A percentile compares a stretch with the other conserved stretches of the same genome.
These are phyloP conservation scores for Nyctanthes arbortristis DNA, from an alignment of 257 asterid genomes.

Conservation along the genomic window DNA sequence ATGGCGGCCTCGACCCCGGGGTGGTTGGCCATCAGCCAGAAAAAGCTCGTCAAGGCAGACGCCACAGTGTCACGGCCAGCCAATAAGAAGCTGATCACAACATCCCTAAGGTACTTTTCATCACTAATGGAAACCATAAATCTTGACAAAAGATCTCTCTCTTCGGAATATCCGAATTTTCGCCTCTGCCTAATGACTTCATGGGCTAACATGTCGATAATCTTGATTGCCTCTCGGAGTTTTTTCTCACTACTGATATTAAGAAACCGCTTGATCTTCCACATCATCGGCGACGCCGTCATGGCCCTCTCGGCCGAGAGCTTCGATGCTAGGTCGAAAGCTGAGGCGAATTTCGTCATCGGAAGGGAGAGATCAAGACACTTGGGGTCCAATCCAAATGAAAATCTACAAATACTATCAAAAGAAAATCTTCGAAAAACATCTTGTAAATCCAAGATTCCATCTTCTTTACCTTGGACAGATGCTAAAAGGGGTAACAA, in stretches of 20 bases:
- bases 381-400: conserved; percentile 47
- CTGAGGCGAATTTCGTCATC: conserved; percentile 32
- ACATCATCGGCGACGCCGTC: conserved; percentile 27
- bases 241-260: conserved; percentile 42
- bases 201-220: conserved; percentile 29
- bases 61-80: conserved; percentile 67
- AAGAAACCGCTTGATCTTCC: conserved; percentile 40
- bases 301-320: conserved; percentile 50
- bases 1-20: conserved; percentile 39
- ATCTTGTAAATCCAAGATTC: conserved; percentile 37
- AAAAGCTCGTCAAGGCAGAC: conserved; percentile 47
- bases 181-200: conserved; percentile 40
- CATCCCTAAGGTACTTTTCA: conserved; percentile 40
- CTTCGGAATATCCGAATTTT: conserved; percentile 26
- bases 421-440: conserved; percentile 45
- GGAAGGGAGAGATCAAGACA: conserved; percentile 32
- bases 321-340: conserved; percentile 48
- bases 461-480: neutral
- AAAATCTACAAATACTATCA: conserved; percentile 35
- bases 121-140: conserved; percentile 39
- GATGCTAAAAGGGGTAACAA: conserved; percentile 35
- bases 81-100: conserved; percentile 44
- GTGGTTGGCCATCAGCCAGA: conserved; percentile 44
- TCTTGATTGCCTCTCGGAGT: conserved; percentile 30
- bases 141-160: conserved; percentile 48